Evolutionary conservation across 768 basidiomycete genomes (phyloP), one percentile per base, ranked within the genome.

Genomic region (Trametes cubensis): DNA sequence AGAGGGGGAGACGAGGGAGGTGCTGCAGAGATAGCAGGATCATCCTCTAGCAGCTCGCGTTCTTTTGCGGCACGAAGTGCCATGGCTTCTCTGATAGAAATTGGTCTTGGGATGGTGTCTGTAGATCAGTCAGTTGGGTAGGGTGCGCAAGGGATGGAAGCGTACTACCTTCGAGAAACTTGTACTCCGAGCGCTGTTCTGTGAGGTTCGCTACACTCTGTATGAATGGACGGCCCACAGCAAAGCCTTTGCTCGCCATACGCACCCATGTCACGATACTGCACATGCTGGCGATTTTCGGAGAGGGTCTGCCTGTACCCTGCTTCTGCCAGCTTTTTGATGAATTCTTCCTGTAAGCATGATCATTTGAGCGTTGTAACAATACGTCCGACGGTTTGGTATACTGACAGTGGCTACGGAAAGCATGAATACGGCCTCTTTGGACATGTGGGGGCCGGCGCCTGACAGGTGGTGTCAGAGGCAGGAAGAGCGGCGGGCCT

Each of bases 231-330:
- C n/a, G 48, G 25, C 25, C 26, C 28, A 38, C 40, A 25, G 28
- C 47, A 21, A 40, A 58, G 34, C 41, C 45, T 20, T 46, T 41
- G 17, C 61, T 21, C 50, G 74, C 4, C 61, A 23, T 50, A 74
- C 85, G 59, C 64, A 94, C 92, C 87, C 80, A 94, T 83, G 71
- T 95, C 91, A 42, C 80, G 78, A 65, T 93, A 91, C 55, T 83
- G 81, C 13, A 94, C 78, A 21, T 75, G 78, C 58, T 79, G 82
- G 61, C 90, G 81, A 60, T 81, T 79, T 52, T 86, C 83, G 18
- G 80, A 77, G 61, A 77, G 77, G 11, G 90, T 89, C 69, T 87
- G 83, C 51, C 81, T 80, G 61, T 89, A 84, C 14, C 87, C 89
- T 25, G 87, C 86, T 71, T 84, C 83, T 18, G 85, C 81, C 70